Base-by-base conservation (phyloP, 202 grass and related monocot species). In the Zizania palustris region DNA sequence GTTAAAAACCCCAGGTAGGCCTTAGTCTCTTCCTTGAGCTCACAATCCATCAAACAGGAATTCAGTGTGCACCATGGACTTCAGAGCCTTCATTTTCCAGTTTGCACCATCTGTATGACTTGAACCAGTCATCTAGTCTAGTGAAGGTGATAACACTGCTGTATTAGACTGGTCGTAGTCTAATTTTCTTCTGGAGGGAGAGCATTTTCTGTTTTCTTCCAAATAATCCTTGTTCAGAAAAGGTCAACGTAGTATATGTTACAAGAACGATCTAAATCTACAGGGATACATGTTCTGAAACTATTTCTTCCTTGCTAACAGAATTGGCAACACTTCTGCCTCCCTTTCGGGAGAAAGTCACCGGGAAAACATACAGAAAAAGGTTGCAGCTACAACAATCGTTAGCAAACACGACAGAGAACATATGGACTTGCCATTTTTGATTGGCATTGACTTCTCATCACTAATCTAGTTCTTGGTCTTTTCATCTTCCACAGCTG, bases 401-500 rank as follows among this genome's bases (percentile, higher is more conserved):
- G 11, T n/a, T 0, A 46, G 33, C 38, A 19, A 55, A 45, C 16
- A 57, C 2, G 11, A 48, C 15, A 57, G 0, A 45, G 5, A 49
- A 60, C 54, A 61, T 49, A 5, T 70, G 11, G 6, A 21, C 21
- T 73, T 6, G 11, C 34, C n/a, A 56, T 28, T 50, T 9, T 41
- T 11, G 42, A 63, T 12, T 58, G 20, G 3, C 14, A 33, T 63
- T 55, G 38, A 20, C 46, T 18, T 57, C 59, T 63, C 48, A 75
- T 33, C 10, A 11, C 75, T 80, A 75, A 69, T 69, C 80, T 79
- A 79, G 14, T 53, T 50, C 38, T 69, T 18, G 3, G 65, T 64
- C 41, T 71, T 76, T 49, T 65, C 76, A 60, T 57, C 76, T 28
- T 71, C 71, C 71, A 54, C 10, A 77, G 51, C 19, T 45, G 81